Evolutionary conservation across 495 filamentous ascomycete genomes (phyloP), one percentile per base, ranked within the genome.

Genomic region (Hyaloscypha variabilis): DNA sequence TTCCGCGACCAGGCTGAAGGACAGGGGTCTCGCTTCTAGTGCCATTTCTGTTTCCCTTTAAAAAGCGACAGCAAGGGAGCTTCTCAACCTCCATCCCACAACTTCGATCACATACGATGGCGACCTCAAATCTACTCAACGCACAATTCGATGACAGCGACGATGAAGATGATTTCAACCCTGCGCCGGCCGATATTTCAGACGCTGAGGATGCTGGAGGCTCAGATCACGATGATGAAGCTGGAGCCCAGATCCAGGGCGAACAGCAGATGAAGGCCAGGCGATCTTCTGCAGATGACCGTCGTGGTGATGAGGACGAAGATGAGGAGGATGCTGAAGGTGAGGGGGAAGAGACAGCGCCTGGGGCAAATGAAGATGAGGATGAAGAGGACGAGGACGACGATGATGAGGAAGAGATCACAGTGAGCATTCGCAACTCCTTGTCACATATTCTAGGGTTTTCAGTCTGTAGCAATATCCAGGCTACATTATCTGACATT

Each of bases 91-190:
- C 14, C 39, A 17, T 11, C 19, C 17, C 4, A 46, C 39, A 46
- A 46, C 39, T 17, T 29, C 34, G 31, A 56, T 28, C 62, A 50
- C 23, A 51, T 71, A 78, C 60, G 60, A 86, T 84, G 81, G 83
- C 82, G 49, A 75, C 72, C 29, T 60, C 66, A 25, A 81, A 81
- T 69, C 72, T 87, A n/a, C 57, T 84, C 19, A 78, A 83, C 59
- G 77, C 84, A 34, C 78, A 85, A 53, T 86, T 84, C 57, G 71
- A 72, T 69, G 90, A 88, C 63, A 91, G 88, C 61, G 90, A 88
- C n/a, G 86, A 91, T 25, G 90, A 93, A 60, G 90, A 93, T 62
- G 90, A 92, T 68, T 94, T 94, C 78, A 93, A 94, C 72, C 91
- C 91, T 30, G 81, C 79, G 26, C 85, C 86, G 11, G 86, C 79